Conservation (phyloP, 768 basidiomycete genomes). For the Tricholomella constricta region DNA sequence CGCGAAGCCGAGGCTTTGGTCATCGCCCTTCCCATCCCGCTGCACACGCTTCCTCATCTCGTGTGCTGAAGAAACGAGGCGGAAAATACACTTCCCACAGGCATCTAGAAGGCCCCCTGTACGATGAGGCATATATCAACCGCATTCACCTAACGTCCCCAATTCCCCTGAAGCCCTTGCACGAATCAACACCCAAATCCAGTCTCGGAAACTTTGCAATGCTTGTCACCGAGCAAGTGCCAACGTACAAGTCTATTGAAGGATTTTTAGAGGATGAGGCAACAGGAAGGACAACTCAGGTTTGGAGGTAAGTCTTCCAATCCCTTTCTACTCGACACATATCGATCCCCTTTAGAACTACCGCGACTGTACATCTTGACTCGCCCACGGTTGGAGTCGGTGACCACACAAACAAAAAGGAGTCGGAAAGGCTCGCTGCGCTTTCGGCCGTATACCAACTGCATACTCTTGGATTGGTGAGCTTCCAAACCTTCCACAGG, state of each 20-base stretch:
- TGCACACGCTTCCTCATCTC: conserved; percentile 18
- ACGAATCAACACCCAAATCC: conserved; percentile 38
- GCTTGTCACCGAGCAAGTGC: conserved; percentile 26
- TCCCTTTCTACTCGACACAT: not conserved
- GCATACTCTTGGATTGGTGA: conserved; percentile 60
- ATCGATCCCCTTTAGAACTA: conserved; percentile 33
- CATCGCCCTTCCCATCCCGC: conserved; percentile 12
- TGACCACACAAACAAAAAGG: conserved; percentile 57
- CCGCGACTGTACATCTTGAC: conserved; percentile 39
- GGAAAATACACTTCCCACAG: conserved; percentile 4
- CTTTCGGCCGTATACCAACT: conserved; percentile 76
- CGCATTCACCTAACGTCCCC: conserved; percentile 31
- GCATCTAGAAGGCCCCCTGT: conserved; percentile 35
- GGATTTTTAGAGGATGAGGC: conserved; percentile 28
- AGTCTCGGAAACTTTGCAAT: conserved; percentile 43
- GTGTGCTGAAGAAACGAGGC: conserved; percentile 12
- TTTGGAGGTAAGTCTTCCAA: conserved; percentile 49
- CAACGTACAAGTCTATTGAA: conserved; percentile 34
- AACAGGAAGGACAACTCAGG: conserved; percentile 15
- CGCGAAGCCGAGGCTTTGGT: conserved; percentile 1
- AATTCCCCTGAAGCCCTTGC: conserved; percentile 31
- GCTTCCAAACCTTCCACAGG: conserved; percentile 26
- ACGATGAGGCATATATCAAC: conserved; percentile 35
- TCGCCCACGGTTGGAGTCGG: conserved; percentile 59
- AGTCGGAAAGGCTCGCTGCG: conserved; percentile 76